Conservation (phyloP, 176 grass and related monocot genomes). For the Guadua angustifolia region DNA sequence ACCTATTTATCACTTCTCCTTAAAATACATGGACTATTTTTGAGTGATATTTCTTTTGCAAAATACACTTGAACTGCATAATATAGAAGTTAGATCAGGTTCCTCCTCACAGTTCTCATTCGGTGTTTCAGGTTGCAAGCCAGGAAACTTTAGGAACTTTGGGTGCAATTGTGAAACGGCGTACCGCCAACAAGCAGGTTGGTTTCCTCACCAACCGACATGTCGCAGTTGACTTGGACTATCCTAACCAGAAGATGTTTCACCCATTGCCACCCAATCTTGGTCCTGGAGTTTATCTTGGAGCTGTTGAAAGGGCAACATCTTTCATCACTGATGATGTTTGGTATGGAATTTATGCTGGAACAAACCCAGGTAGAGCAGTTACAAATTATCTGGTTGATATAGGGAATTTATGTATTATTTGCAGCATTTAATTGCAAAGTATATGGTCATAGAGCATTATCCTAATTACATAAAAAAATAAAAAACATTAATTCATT, state of each 20-base stretch:
- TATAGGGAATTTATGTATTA: constrained; percentile 23
- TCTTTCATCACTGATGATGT: constrained; percentile 98
- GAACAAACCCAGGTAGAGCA: constrained; percentile 95
- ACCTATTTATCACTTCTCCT: neutral
- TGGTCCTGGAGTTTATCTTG: constrained; percentile 98
- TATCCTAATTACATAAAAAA: constrained; percentile 10
- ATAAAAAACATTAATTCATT: neutral
- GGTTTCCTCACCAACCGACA: constrained; percentile 95
- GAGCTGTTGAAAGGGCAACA: constrained; percentile 95
- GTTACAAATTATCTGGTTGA: constrained; percentile 42
- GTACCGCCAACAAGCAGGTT: constrained; percentile 89
- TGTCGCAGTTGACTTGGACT: constrained; percentile 96
- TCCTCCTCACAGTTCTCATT: constrained; percentile 33
- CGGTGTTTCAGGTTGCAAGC: constrained; percentile 77
- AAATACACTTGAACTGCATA: neutral
- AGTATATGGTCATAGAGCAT: neutral
- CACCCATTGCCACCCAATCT: constrained; percentile 96
- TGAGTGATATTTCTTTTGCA: neutral
- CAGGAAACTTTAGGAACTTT: constrained; percentile 96
- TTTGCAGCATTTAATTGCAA: constrained; percentile 14
- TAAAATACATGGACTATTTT: neutral
- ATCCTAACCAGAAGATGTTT: constrained; percentile 99
- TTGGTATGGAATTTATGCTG: constrained; percentile 98
- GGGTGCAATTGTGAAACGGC: constrained; percentile 90
- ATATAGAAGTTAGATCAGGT: constrained; percentile 26